A percentile compares a stretch with the other conserved stretches of the same genome.
Conservation (phyloP, 1,284 basidiomycete genomes). For the Cryptococcus jaspeensis region DNA sequence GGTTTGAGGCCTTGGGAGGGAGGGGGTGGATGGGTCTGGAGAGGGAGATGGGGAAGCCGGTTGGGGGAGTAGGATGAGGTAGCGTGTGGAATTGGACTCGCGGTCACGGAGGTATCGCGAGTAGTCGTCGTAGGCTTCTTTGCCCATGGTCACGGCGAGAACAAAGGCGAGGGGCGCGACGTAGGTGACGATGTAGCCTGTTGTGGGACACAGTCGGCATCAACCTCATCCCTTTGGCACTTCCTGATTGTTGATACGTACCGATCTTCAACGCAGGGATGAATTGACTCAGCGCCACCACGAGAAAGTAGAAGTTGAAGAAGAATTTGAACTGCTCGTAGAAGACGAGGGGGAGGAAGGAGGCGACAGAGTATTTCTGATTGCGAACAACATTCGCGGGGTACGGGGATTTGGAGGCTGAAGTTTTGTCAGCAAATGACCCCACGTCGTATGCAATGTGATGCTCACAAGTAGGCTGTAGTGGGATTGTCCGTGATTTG, state of each 20-base stretch:
- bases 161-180: slow-evolving; percentile 96
- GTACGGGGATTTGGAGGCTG: slow-evolving; percentile 39
- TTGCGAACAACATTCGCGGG: slow-evolving; percentile 87
- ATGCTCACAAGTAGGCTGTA: slow-evolving; percentile 65
- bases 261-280: slow-evolving; percentile 94
- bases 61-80: slow-evolving; percentile 70
- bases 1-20: slow-evolving; percentile 35
- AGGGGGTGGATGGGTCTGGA: slow-evolving; percentile 35
- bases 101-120: slow-evolving; percentile 85
- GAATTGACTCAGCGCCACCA: slow-evolving; percentile 95
- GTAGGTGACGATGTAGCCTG: slow-evolving; percentile 94
- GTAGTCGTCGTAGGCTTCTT: slow-evolving; percentile 98
- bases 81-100: slow-evolving; percentile 92
- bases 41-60: slow-evolving; percentile 37
- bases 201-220: background rate
- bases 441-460: background rate
- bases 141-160: slow-evolving; percentile 91
- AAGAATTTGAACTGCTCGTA: slow-evolving; percentile 99
- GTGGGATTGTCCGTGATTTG: slow-evolving; percentile 72
- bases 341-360: slow-evolving; percentile 92
- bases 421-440: background rate
- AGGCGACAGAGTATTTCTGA: slow-evolving; percentile 94
- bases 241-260: slow-evolving; percentile 76
- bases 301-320: slow-evolving; percentile 98
- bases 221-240: background rate